phyloP scores from a whole-genome alignment of 352 stramenopile genomes.

The Elongisporangium prolatum region DNA sequence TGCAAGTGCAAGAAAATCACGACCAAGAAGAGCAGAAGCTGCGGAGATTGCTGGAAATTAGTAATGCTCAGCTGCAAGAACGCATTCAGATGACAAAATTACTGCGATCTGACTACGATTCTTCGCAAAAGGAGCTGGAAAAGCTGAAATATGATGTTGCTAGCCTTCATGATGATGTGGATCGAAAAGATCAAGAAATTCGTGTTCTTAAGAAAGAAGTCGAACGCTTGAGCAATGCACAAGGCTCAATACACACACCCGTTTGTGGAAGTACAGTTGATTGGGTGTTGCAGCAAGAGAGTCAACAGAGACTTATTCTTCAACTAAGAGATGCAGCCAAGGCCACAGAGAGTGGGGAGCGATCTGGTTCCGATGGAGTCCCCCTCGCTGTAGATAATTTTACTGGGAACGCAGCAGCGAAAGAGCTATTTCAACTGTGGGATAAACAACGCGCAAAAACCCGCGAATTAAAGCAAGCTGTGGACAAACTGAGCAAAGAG shows the following conservation, averaged over 20 bases:
- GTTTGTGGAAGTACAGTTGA: background rate
- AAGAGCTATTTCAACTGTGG: background rate
- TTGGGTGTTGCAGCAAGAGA: background rate
- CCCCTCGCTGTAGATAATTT: background rate
- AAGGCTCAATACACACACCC: background rate
- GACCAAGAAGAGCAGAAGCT: conserved; percentile 14
- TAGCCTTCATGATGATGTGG: background rate
- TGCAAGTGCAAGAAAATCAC: conserved; percentile 17
- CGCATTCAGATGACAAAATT: conserved; percentile 37
- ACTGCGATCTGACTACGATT: conserved; percentile 18
- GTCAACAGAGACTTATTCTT: background rate
- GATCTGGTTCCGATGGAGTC: background rate
- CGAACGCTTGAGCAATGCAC: background rate
- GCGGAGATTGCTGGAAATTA: conserved; percentile 12
- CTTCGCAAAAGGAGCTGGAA: conserved; percentile 32
- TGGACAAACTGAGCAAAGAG: background rate
- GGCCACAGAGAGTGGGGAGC: background rate
- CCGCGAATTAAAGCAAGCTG: background rate
- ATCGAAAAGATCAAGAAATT: background rate
- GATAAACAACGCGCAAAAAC: background rate
- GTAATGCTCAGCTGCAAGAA: conserved; percentile 22
- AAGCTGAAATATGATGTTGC: conserved; percentile 25
- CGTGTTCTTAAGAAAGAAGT: background rate
- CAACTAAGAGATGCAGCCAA: background rate
- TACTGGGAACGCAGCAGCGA: background rate